Percentiles rank a stretch among this genome's conserved stretches.
Conservation (phyloP, 495 filamentous ascomycete genomes). For the Hypoxylon subgilvum region DNA sequence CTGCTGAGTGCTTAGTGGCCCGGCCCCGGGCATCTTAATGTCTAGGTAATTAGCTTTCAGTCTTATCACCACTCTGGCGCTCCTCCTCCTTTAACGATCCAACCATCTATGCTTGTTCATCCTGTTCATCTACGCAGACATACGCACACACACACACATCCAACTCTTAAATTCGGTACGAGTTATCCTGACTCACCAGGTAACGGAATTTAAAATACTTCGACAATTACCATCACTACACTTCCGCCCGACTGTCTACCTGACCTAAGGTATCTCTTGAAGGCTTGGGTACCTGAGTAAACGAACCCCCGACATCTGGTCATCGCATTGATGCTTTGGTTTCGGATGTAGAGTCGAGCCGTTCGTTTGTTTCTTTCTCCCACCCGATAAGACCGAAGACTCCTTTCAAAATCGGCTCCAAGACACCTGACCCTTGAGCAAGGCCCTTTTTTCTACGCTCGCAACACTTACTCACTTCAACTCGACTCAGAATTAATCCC, state of each 20-base stretch:
- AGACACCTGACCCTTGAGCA: not conserved
- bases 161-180: constrained; percentile 3
- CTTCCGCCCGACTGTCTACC: too few relatives aligned
- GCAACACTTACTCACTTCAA: not conserved
- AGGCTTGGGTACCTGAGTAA: too few relatives aligned
- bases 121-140: too few relatives aligned
- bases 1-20: constrained; percentile 6
- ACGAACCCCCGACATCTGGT: constrained; percentile 9
- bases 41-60: constrained; percentile 30
- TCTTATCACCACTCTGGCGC: constrained; percentile 15
- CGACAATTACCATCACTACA: constrained; percentile 15
- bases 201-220: not conserved
- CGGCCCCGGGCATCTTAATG: constrained; percentile 29
- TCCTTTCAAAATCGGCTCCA: constrained; percentile 17
- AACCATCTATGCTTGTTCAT: constrained; percentile 24
- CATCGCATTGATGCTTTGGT: constrained; percentile 35
- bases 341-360: constrained; percentile 35
- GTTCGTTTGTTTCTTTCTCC: constrained; percentile 28
- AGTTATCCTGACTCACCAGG: not conserved
- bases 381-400: constrained; percentile 11
- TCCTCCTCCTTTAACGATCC: not conserved
- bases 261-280: too few relatives aligned
- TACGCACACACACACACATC: constrained; percentile 5
- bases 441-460: not conserved
- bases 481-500: not conserved